Evolutionary conservation across 495 filamentous ascomycete species (phyloP), one percentile per base, ranked within the genome.

Genomic region (Trypethelium eluteriae): DNA sequence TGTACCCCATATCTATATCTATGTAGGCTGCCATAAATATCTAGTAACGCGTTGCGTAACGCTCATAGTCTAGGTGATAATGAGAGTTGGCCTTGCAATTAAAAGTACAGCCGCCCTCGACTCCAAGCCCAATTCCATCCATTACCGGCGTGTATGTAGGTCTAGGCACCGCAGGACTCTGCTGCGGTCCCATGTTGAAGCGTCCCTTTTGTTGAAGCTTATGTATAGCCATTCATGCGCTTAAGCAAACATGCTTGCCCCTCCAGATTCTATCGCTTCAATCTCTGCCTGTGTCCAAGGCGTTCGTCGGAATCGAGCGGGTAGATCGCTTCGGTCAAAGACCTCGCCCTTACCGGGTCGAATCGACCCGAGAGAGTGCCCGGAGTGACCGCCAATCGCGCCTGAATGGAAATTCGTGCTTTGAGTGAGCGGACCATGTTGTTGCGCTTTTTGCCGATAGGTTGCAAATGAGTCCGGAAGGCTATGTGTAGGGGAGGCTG

Each of bases 261-360:
- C 94, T 38, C 92, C 95, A 38, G 88, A 89, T 84, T 97, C 92
- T 65, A 98, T 83, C 39, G 92, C 92, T 75, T 98, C 95, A 66
- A 98, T 98, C 82, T 98, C 94, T 56, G 86, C 87, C 71, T 86
- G 74, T 36, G 81, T 87, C 76, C 90, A 87, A 18, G 85, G 81
- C 14, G 83, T 79, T 64, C 93, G 82, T 71, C 88, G 85, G 81
- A 96, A 98, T 68, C 92, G 85, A 64, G 78, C 69, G 36, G 95
- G 94, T 12, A 98, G 85, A 76, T 98, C 88, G 68, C 85, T 86
- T 65, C 93, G 89, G 79, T 98, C 94, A 74, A 96, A 97, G 76
- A 82, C 90, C 76, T 89, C 80, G 63, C 93, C 94, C 70, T 84
- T 79, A 49, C 82, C 79, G 56, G 93, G 85, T 68, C 81, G 75